Percentiles rank a stretch among this genome's conserved stretches.
Evolutionary conservation across 1,139 yeast genomes (phyloP).

Genomic region (Zygoascus meyerae): DNA sequence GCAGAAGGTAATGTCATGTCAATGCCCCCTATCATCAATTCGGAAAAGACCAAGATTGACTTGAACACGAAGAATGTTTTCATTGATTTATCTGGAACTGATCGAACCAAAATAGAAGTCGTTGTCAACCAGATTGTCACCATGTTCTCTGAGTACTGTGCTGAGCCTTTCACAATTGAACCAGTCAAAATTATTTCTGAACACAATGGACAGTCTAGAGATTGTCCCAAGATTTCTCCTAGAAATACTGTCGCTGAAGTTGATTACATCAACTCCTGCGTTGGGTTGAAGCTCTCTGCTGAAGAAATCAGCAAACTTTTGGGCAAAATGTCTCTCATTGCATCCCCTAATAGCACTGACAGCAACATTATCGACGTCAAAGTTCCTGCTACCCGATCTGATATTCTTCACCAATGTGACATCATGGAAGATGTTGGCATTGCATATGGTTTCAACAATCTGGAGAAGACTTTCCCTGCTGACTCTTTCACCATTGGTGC

Average conservation of each 20-base stretch:
- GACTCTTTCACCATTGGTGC: slow-evolving; percentile 77
- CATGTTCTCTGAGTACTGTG: slow-evolving; percentile 88
- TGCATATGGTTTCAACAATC: slow-evolving; percentile 90
- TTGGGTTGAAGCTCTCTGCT: slow-evolving; percentile 69
- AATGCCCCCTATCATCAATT: slow-evolving; percentile 94
- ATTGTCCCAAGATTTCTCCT: slow-evolving; percentile 66
- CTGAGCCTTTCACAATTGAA: slow-evolving; percentile 66
- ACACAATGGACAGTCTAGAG: slow-evolving; percentile 73
- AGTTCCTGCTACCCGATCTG: slow-evolving; percentile 93
- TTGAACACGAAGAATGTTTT: slow-evolving; percentile 81
- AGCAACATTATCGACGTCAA: slow-evolving; percentile 56
- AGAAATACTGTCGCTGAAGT: slow-evolving; percentile 72
- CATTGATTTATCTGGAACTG: slow-evolving; percentile 94
- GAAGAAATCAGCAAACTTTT: slow-evolving; percentile 65
- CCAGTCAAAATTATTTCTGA: slow-evolving; percentile 81
- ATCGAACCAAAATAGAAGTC: slow-evolving; percentile 83
- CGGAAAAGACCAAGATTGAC: slow-evolving; percentile 83
- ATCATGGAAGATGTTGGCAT: slow-evolving; percentile 98
- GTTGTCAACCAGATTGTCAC: slow-evolving; percentile 90
- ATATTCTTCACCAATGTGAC: slow-evolving; percentile 94
- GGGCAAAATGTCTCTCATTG: slow-evolving; percentile 74
- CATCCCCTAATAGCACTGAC: slow-evolving; percentile 47
- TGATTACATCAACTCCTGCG: slow-evolving; percentile 82
- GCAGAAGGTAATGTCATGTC: slow-evolving; percentile 75
- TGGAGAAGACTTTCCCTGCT: slow-evolving; percentile 74